phyloP scores from a whole-genome alignment of 805 yeast species.

The Candida boleticola region DNA sequence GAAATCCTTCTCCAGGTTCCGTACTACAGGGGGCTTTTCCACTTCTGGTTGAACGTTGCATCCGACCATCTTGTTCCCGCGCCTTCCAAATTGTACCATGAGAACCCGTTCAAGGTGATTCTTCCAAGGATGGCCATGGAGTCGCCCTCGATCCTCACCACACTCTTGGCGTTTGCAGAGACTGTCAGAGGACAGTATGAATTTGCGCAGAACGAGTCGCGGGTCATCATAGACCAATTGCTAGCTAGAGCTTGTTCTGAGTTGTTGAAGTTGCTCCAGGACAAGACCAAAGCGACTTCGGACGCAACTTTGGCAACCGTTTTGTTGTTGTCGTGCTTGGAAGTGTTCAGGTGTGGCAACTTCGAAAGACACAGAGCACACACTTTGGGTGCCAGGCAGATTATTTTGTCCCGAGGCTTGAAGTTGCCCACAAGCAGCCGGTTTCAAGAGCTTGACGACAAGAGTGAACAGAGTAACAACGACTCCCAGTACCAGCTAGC shows the following conservation, averaged over 20 bases:
- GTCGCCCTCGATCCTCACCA: constrained; percentile 53
- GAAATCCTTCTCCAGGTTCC: constrained; percentile 60
- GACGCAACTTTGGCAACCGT: constrained; percentile 66
- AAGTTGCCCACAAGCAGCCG: background rate
- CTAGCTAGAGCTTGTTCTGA: constrained; percentile 58
- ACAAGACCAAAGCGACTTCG: constrained; percentile 54
- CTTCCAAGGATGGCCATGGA: constrained; percentile 69
- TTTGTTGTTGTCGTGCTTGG: constrained; percentile 56
- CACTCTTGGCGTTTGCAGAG: constrained; percentile 48
- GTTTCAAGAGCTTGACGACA: background rate
- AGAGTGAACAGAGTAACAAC: background rate
- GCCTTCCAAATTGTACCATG: constrained; percentile 50
- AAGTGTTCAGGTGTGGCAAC: constrained; percentile 43
- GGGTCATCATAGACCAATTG: constrained; percentile 49
- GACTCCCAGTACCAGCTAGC: constrained; percentile 1
- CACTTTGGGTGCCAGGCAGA: constrained; percentile 64
- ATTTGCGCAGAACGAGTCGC: constrained; percentile 22
- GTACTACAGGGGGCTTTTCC: constrained; percentile 57
- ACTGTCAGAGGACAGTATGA: constrained; percentile 21
- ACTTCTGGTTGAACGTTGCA: constrained; percentile 60
- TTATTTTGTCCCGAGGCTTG: constrained; percentile 46
- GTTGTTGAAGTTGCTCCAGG: constrained; percentile 47
- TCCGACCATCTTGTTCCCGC: constrained; percentile 65
- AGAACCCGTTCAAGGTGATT: constrained; percentile 64
- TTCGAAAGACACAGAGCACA: constrained; percentile 62